Percentiles rank a stretch among this genome's conserved stretches.
phyloP scores from a whole-genome alignment of 805 yeast genomes.

The Lachancea thermotolerans region DNA sequence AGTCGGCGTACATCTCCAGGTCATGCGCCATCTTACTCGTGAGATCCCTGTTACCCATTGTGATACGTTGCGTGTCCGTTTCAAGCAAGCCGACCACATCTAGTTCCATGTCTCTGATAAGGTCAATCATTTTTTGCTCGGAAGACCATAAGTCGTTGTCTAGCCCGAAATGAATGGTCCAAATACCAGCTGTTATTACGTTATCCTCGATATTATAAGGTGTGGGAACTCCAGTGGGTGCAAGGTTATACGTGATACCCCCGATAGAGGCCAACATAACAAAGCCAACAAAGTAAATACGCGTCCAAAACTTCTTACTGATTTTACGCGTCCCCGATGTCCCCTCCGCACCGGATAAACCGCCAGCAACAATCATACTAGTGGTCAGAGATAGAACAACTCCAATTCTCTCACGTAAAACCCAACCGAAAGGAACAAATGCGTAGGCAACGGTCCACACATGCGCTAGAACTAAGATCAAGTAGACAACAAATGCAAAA shows the following conservation, averaged over 20 bases:
- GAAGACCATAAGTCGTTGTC: constrained; percentile 98
- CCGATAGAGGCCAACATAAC: constrained; percentile 15
- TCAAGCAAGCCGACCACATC: constrained; percentile 90
- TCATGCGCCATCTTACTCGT: constrained; percentile 90
- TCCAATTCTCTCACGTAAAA: constrained; percentile 84
- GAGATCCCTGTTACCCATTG: constrained; percentile 92
- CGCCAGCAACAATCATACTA: constrained; percentile 46
- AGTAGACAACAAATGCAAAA: constrained; percentile 42
- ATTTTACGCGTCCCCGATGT: not conserved
- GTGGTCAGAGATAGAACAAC: constrained; percentile 56
- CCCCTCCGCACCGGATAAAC: constrained; percentile 16
- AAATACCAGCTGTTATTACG: constrained; percentile 87
- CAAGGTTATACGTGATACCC: constrained; percentile 19
- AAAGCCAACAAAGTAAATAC: constrained; percentile 15
- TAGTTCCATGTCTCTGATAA: constrained; percentile 77
- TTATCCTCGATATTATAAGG: constrained; percentile 65
- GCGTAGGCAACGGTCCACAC: constrained; percentile 99
- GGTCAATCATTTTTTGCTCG: constrained; percentile 80
- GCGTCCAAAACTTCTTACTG: constrained; percentile 14
- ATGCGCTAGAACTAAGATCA: constrained; percentile 64
- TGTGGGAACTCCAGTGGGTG: constrained; percentile 43
- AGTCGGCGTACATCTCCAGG: constrained; percentile 89
- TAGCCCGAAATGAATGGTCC: constrained; percentile 97
- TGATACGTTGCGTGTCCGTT: constrained; percentile 86
- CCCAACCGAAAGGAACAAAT: constrained; percentile 90